Base-by-base conservation (phyloP, 805 yeast species). In the Kodamaea neixiangensis region DNA sequence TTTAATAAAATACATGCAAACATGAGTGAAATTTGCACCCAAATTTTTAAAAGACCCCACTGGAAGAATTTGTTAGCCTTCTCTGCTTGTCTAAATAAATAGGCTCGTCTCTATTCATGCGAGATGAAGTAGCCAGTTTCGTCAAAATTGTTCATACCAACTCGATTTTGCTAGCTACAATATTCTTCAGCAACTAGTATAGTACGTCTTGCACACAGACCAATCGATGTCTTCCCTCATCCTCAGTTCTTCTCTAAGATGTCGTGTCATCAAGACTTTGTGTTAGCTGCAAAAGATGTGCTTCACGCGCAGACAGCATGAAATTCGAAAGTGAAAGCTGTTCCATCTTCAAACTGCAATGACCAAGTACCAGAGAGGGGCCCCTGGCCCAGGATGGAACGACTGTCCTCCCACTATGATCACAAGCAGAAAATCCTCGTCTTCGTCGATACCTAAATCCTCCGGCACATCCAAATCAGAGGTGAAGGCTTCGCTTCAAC, bases 381-480 rank as follows among this genome's bases (percentile, higher is more conserved):
- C 66, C 35, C 58, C 62, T 25, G 68, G 69, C 57, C 31, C 35
- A 25, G 49, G 49, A 11, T 83, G 87, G 87, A 83, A 83, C 58
- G 88, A 83, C 62, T 82, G 85, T 59, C 85, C 85, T 0, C 45
- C 35, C 3, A 22, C 33, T 6, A 20, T 22, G 33, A 13, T 21
- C 31, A 40, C 14, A 5, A 22, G 33, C 15, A 40, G 33, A 13
- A 43, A 31, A 44, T 21, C 20, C 40, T 21, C 41, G 19, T 33
- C 41, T 29, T 33, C 11, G 19, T 43, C 25, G 31, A 25, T 25
- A 25, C 31, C 31, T 5, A 25, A 25, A 25, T 10, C 31, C 31
- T 9, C 31, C 11, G 31, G 31, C 10, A 29, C 39, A 5, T 44
- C 15, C 31, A 46, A 13, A 37, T 17, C 41, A 10, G 43, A 34